A percentile compares a stretch with the other conserved stretches of the same genome.
phyloP scores from a whole-genome alignment of 1,284 basidiomycete species.

The Phaffia rhodozyma region DNA sequence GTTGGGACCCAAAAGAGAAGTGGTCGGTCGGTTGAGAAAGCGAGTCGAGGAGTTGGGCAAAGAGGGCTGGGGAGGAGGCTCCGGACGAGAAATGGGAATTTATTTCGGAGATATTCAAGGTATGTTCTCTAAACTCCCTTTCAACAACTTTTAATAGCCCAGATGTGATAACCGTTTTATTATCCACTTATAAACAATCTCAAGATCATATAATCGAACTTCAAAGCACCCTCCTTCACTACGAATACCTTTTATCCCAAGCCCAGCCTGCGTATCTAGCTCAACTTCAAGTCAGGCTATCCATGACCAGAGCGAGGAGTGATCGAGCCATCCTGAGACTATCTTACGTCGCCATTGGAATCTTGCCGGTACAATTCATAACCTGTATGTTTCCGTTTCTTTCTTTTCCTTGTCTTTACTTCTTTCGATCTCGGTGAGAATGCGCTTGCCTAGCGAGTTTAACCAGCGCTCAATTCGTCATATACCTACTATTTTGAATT shows the following conservation, averaged over 20 bases:
- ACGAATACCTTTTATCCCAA: constrained; percentile 76
- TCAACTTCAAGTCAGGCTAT: constrained; percentile 55
- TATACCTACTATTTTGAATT: too few species aligned
- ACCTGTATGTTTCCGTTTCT: neutral
- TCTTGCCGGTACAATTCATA: constrained; percentile 46
- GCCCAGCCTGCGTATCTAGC: constrained; percentile 76
- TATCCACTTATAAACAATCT: neutral
- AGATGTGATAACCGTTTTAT: neutral
- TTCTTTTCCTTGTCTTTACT: neutral
- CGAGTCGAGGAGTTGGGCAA: constrained; percentile 46
- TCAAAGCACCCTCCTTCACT: constrained; percentile 73
- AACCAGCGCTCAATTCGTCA: too few species aligned
- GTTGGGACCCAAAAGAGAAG: constrained; percentile 68
- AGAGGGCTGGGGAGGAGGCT: constrained; percentile 12
- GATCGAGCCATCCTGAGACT: constrained; percentile 58
- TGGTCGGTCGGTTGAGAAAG: constrained; percentile 68
- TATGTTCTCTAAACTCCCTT: constrained; percentile 30
- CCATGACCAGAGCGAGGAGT: constrained; percentile 48
- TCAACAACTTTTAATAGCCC: neutral
- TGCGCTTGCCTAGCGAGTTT: too few species aligned
- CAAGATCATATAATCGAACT: constrained; percentile 82
- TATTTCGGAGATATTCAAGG: constrained; percentile 91
- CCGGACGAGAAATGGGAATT: constrained; percentile 55
- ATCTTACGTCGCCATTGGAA: constrained; percentile 52
- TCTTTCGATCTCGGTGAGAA: too few species aligned